Conservation (phyloP, 306 rosid species). For the Lotus japonicus region DNA sequence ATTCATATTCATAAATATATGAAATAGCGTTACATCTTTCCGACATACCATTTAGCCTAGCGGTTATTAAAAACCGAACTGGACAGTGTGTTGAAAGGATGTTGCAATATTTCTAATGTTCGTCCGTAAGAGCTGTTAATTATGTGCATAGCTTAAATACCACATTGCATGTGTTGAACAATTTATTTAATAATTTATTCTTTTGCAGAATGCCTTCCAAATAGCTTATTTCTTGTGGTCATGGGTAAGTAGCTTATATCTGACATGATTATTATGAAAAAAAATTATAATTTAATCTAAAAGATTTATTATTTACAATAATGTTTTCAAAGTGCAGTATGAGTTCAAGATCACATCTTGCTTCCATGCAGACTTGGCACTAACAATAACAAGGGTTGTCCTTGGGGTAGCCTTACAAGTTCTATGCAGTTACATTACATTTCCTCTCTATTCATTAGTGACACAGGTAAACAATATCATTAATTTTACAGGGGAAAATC, state of each 20-base stretch:
- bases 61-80: too few species aligned
- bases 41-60: too few species aligned
- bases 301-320: background rate
- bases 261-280: background rate
- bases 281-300: background rate
- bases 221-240: conserved; percentile 55
- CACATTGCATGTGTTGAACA: background rate
- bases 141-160: too few species aligned
- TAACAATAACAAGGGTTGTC: conserved; percentile 33
- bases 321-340: conserved; percentile 27
- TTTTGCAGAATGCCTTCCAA: conserved; percentile 59
- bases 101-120: too few species aligned
- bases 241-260: conserved; percentile 23
- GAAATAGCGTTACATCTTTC: too few species aligned
- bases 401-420: conserved; percentile 52
- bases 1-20: too few species aligned
- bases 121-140: too few species aligned
- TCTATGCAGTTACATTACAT: conserved; percentile 60
- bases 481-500: too few species aligned
- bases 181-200: background rate
- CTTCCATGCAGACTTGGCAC: conserved; percentile 50
- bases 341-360: conserved; percentile 50
- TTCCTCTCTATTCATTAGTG: conserved; percentile 56
- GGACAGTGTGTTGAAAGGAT: too few species aligned
- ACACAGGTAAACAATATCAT: conserved; percentile 41